Base-by-base conservation (phyloP, 495 filamentous ascomycete genomes). In the Melanomma pulvis-pyrius region DNA sequence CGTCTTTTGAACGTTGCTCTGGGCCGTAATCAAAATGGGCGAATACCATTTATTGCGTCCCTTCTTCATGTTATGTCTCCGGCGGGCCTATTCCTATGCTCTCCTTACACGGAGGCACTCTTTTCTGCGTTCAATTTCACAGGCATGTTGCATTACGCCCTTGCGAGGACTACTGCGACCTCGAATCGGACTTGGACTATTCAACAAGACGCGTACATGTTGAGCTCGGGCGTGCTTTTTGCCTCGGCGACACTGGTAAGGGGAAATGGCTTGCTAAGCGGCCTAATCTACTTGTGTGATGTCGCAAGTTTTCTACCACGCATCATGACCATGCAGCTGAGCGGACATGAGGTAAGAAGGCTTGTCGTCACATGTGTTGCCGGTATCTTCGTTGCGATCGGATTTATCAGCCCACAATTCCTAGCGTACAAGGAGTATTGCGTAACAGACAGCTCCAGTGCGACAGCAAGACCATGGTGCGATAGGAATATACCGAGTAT, bases 211-310 rank as follows among this genome's bases (percentile, higher is more conserved):
- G 64, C 79, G 32, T 79, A 76, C 63, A 73, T 87, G 53, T 46
- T 96, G 29, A 55, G 79, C 7, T 81, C 88, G 1, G 90, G 90
- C 3, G 65, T 84, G 5, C 65, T 85, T n/a, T 92, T 97, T 73
- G 89, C 88, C 0, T 67, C 87, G 22, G 90, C 92, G 0, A 88
- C 87, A 1, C 84, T 84, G 12, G 86, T 96, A 48, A 87, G 94
- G 51, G 91, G 89, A 69, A 98, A 98, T 77, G 94, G 91, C 3
- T 75, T 97, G 25, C 79, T 98, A 1, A 96, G 91, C 75, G 94
- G 94, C 7, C 70, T 90, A 24, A 71, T 90, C 19, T 84, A 94
- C 50, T 81, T 88, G 32, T 83, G 79, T 66, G 88, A 91, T 75
- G 80, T 81, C 19, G 22, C 76, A 13, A 28, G 75, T 8, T 64